Conservation (phyloP, 2,329 filamentous ascomycete species). For the Emmonsia crescens region DNA sequence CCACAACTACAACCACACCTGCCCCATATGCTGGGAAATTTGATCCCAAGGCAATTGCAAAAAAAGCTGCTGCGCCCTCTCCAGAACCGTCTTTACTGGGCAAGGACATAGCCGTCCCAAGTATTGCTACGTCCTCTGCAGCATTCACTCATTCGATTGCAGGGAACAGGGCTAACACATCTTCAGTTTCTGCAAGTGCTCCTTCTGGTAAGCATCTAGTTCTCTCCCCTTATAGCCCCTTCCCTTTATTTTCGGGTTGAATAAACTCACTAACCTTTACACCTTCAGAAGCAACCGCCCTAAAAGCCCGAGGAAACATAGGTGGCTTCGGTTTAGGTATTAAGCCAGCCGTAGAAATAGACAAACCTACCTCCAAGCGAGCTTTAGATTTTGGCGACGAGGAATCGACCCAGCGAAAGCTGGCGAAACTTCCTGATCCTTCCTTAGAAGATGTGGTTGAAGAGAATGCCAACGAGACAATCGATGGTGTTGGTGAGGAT, state of each 20-base stretch:
- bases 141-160: constrained; percentile 31
- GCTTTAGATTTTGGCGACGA: constrained; percentile 82
- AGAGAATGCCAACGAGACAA: constrained; percentile 44
- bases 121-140: constrained; percentile 35
- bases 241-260: background rate
- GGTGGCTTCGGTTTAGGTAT: constrained; percentile 71
- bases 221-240: background rate
- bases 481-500: constrained; percentile 38
- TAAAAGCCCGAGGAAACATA: constrained; percentile 60
- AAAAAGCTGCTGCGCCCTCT: constrained; percentile 56
- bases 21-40: constrained; percentile 66
- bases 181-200: constrained; percentile 31
- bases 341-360: constrained; percentile 53
- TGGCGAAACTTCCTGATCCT: constrained; percentile 78
- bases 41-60: constrained; percentile 74
- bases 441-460: constrained; percentile 54
- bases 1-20: constrained; percentile 40
- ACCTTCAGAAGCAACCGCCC: constrained; percentile 37
- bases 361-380: constrained; percentile 58
- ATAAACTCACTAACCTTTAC: constrained; percentile 5
- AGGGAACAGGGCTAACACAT: constrained; percentile 34
- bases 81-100: constrained; percentile 45
- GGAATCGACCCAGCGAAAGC: constrained; percentile 72
- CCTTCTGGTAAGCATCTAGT: constrained; percentile 27
- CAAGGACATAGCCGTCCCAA: constrained; percentile 43